A percentile compares a stretch with the other conserved stretches of the same genome.
These are phyloP conservation scores for Canavalia ensiformis DNA, from an alignment of 306 rosid genomes.

Conservation along the genomic window DNA sequence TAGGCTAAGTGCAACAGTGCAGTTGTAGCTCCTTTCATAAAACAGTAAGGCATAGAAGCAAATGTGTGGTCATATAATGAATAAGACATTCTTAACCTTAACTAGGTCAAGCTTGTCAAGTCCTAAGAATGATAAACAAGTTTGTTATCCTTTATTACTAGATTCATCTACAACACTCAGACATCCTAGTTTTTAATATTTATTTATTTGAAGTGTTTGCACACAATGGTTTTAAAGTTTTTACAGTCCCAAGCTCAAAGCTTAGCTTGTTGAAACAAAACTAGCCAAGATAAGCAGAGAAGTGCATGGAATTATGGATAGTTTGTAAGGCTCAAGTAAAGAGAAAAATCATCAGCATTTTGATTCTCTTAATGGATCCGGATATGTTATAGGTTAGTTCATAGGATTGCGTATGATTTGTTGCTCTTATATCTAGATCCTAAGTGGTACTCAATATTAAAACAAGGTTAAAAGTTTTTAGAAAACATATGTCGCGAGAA, in stretches of 20 bases:
- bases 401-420: too few species aligned
- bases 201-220: neutral
- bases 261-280: neutral
- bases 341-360: too few species aligned
- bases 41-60: neutral
- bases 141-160: neutral
- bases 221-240: neutral
- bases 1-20: neutral
- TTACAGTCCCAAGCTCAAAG: neutral
- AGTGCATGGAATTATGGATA: neutral
- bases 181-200: neutral
- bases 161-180: neutral
- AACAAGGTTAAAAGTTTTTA: too few species aligned
- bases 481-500: too few species aligned
- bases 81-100: neutral
- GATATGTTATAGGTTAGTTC: too few species aligned
- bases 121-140: neutral
- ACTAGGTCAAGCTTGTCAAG: neutral
- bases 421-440: too few species aligned
- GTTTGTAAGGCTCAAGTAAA: too few species aligned
- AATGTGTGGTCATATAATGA: constrained; percentile 5
- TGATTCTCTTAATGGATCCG: too few species aligned
- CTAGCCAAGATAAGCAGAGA: neutral
- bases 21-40: neutral
- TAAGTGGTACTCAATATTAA: too few species aligned